phyloP scores from a whole-genome alignment of 192 early-diverging fungal genomes.

The Geranomyces variabilis region DNA sequence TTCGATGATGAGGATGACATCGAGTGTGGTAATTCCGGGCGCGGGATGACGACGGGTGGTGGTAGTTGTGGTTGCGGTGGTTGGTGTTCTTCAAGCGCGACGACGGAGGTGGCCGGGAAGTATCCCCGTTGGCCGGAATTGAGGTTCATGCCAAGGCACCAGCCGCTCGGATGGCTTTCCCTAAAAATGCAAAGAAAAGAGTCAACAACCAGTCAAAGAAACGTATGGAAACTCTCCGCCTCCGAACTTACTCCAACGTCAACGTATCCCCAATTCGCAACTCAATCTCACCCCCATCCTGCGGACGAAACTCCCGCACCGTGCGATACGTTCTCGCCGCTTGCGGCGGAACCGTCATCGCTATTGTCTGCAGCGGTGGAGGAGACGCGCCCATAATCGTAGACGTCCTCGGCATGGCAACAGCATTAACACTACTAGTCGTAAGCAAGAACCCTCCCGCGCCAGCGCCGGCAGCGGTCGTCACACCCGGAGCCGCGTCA shows the following conservation, averaged over 20 bases:
- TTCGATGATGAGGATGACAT: constrained; percentile 6
- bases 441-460: no score
- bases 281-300: constrained; percentile 19
- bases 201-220: not conserved
- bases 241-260: constrained; percentile 3
- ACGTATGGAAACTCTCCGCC: not conserved
- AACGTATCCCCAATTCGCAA: constrained; percentile 7
- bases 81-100: not conserved
- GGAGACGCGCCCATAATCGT: no score
- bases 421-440: no score
- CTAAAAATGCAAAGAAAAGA: constrained; percentile 3
- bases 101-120: not conserved
- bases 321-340: not conserved
- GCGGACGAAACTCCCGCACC: constrained; percentile 12
- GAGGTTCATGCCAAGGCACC: constrained; percentile 21
- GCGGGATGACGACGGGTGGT: not conserved
- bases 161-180: constrained; percentile 10
- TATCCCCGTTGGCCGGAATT: constrained; percentile 8
- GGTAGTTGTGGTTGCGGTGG: not conserved
- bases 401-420: no score
- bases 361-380: no score
- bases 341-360: not conserved
- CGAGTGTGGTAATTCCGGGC: no score
- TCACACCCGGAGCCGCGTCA: not conserved
- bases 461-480: not conserved